Conservation (phyloP, 2,329 filamentous ascomycete species). For the Aotearoamyces nothofagi region DNA sequence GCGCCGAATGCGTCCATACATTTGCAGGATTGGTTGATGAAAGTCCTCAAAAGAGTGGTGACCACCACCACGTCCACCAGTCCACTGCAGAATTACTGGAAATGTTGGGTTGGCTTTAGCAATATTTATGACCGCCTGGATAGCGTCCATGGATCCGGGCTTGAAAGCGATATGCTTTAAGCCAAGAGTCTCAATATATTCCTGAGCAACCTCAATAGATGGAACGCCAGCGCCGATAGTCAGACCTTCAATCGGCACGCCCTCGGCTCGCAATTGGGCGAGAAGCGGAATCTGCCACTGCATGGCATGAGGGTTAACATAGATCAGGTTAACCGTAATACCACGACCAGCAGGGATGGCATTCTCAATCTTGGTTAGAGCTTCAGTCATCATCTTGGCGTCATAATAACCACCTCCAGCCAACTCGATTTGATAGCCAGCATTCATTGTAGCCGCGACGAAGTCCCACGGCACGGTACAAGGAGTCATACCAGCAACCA, state of each 20-base stretch:
- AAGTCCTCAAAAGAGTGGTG: conserved; percentile 95
- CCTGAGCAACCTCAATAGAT: conserved; percentile 81
- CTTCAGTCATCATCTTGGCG: conserved; percentile 66
- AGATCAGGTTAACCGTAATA: conserved; percentile 83
- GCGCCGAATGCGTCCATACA: conserved; percentile 79
- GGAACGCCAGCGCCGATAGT: conserved; percentile 90
- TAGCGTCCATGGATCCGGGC: conserved; percentile 76
- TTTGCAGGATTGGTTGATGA: conserved; percentile 78
- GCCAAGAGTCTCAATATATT: conserved; percentile 85
- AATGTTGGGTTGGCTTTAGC: conserved; percentile 88
- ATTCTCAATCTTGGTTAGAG: conserved; percentile 72
- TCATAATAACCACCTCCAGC: conserved; percentile 84
- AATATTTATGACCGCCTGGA: conserved; percentile 82
- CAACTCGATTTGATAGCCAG: conserved; percentile 86
- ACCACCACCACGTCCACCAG: conserved; percentile 81
- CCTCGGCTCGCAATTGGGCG: conserved; percentile 64
- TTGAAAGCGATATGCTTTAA: conserved; percentile 93
- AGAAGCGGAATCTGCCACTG: conserved; percentile 83
- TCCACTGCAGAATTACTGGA: conserved; percentile 91
- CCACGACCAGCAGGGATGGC: conserved; percentile 72
- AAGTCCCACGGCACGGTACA: conserved; percentile 84
- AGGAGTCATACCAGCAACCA: conserved; percentile 92
- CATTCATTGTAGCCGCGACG: conserved; percentile 82
- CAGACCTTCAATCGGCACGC: conserved; percentile 80
- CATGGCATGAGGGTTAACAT: conserved; percentile 81